Base-by-base conservation (phyloP, 306 rosid species). In the Castanea sativa region DNA sequence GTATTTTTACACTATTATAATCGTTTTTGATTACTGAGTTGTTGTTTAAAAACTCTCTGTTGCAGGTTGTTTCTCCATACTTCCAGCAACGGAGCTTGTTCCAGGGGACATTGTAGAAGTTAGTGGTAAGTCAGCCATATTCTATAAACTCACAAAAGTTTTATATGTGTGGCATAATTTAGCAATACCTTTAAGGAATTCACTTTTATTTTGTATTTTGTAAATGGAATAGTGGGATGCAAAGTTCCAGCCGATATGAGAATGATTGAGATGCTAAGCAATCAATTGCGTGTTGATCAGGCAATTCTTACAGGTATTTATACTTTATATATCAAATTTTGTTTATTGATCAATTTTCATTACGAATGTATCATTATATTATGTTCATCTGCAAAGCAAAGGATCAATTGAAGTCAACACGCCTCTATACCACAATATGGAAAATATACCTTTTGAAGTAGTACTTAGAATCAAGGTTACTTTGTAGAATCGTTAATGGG, bases 221-320 rank as follows among this genome's bases (percentile, higher is more conserved):
- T 81, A 30, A 76, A 87, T 78, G 80, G 77, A 75, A 71, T 55
- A 92, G 99, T 95, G 90, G 99, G 99, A 78, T 89, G 97, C 92
- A 93, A 95, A 95, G 82, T 95, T 90, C 98, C 99, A 71, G 99
- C 99, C 7, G 99, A 95, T 84, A 90, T 95, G 99, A 90, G 97
- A 87, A 91, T 93, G 96, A 87, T 95, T 29, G 98, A 93, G 85
- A 86, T 91, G 94, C 87, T 95, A 74, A 95, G 96, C 75, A 91
- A 89, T 89, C 92, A 89, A 83, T 80, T 95, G 74, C 98, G 99
- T 15, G 94, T 95, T 80, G 99, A 95, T 87, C 99, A 95, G 82
- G 98, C 98, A 70, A 92, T 93, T 86, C 97, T 95, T 79, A 95
- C 99, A 72, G 99, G 99, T 94, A 87, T 45, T n/a, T 53, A 68